Conservation (phyloP, 164 flowering plant genomes). For the Pachysandra terminalis region DNA sequence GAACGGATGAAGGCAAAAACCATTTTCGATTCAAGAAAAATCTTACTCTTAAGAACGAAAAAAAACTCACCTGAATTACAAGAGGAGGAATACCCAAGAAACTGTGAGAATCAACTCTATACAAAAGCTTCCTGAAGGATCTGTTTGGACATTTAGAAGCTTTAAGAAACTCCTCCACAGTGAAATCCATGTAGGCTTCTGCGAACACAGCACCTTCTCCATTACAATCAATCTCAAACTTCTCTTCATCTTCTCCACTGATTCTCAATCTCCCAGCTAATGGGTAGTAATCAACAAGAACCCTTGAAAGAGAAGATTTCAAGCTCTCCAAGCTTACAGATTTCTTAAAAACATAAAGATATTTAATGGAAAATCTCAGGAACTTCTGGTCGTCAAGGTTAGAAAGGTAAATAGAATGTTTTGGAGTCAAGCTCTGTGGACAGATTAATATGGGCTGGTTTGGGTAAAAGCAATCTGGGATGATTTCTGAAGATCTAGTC, state of each 20-base stretch:
- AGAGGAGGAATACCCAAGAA: constrained; percentile 86
- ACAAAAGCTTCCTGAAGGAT: constrained; percentile 86
- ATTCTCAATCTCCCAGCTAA: constrained; percentile 78
- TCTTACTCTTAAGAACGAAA: not conserved
- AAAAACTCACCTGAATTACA: constrained; percentile 58
- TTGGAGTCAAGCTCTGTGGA: constrained; percentile 66
- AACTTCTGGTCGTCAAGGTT: constrained; percentile 86
- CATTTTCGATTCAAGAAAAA: no score
- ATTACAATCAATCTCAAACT: constrained; percentile 78
- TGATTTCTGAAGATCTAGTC: constrained; percentile 47
- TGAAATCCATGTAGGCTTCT: constrained; percentile 70
- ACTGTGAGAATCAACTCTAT: constrained; percentile 49
- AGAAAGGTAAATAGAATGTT: constrained; percentile 60
- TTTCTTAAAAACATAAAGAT: constrained; percentile 56
- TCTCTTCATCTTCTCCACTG: constrained; percentile 35
- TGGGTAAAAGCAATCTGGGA: constrained; percentile 62
- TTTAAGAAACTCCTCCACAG: constrained; percentile 55
- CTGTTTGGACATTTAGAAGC: constrained; percentile 52
- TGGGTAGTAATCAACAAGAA: constrained; percentile 79
- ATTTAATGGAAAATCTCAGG: constrained; percentile 81
- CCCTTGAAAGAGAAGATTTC: constrained; percentile 55
- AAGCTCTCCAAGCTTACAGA: constrained; percentile 31
- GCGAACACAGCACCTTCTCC: constrained; percentile 84
- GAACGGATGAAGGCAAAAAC: no score
- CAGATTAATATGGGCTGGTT: constrained; percentile 40